These are phyloP conservation scores for Plasmopara muralis DNA, from an alignment of 352 stramenopile genomes.

Conservation along the genomic window DNA sequence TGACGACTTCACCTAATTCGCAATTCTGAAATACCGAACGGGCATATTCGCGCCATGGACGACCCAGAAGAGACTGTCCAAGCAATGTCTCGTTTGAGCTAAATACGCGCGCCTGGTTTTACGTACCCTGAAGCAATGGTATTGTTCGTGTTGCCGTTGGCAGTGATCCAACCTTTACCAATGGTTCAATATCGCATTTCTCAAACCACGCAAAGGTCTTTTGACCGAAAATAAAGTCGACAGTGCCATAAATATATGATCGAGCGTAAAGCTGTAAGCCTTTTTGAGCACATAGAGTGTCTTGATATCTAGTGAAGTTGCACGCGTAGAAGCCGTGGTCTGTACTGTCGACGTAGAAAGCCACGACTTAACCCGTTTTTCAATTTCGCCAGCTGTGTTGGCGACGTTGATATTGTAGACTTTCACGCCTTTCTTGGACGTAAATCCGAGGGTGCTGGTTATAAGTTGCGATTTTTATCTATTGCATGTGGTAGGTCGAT, in stretches of 20 bases:
- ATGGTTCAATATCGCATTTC: constrained; percentile 1
- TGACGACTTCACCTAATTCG: constrained; percentile 5
- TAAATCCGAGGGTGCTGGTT: constrained; percentile 1
- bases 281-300: constrained; percentile 8
- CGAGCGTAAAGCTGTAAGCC: constrained; percentile 2
- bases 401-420: constrained; percentile 18
- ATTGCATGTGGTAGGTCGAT: not conserved
- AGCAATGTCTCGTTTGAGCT: not conserved
- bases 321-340: constrained; percentile 11
- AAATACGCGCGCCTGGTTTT: constrained; percentile 11
- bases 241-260: constrained; percentile 6
- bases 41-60: constrained; percentile 8
- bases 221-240: constrained; percentile 10
- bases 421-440: constrained; percentile 7
- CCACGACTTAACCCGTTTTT: constrained; percentile 8
- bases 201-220: constrained; percentile 5
- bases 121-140: constrained; percentile 8
- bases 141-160: constrained; percentile 8
- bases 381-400: constrained; percentile 7
- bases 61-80: constrained; percentile 5
- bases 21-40: constrained; percentile 10
- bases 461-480: not conserved
- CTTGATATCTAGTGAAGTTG: constrained; percentile 11
- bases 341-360: constrained; percentile 5
- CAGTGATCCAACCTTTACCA: not conserved